Conservation (phyloP, 768 basidiomycete genomes). For the Tricholoma bakamatsutake region DNA sequence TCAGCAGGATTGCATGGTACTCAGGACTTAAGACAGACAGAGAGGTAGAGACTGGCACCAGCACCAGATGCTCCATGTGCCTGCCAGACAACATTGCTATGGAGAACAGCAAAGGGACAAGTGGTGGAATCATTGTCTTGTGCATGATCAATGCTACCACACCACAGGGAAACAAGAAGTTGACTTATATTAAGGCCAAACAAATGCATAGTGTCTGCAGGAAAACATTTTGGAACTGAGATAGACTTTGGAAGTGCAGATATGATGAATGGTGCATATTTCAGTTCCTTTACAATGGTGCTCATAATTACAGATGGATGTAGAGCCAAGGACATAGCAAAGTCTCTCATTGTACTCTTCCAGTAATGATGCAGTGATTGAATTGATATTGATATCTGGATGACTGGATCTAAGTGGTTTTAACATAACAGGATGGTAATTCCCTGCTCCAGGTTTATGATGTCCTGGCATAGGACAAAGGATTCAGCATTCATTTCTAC, state of each 20-base stretch:
- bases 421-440: constrained; percentile 30
- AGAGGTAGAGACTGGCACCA: too few species aligned
- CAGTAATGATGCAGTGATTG: constrained; percentile 5
- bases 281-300: constrained; percentile 13
- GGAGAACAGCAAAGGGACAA: too few species aligned
- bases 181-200: constrained; percentile 25
- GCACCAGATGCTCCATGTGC: too few species aligned
- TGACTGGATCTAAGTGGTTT: constrained; percentile 20
- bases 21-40: too few species aligned
- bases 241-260: constrained; percentile 12
- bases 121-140: constrained; percentile 9
- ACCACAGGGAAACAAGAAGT: constrained; percentile 22
- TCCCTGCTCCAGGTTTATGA: constrained; percentile 19
- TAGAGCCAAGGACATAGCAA: constrained; percentile 8
- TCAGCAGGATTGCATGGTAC: too few species aligned
- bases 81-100: too few species aligned
- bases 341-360: constrained; percentile 11
- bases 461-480: constrained; percentile 25
- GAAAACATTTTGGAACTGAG: constrained; percentile 16
- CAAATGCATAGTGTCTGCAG: constrained; percentile 27
- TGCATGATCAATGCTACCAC: constrained; percentile 10
- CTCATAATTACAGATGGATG: constrained; percentile 7
- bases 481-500: constrained; percentile 28
- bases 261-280: too few species aligned
- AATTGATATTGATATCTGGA: constrained; percentile 8